phyloP scores from a whole-genome alignment of 176 grass and related monocot genomes.

The Elaeis guineensis region DNA sequence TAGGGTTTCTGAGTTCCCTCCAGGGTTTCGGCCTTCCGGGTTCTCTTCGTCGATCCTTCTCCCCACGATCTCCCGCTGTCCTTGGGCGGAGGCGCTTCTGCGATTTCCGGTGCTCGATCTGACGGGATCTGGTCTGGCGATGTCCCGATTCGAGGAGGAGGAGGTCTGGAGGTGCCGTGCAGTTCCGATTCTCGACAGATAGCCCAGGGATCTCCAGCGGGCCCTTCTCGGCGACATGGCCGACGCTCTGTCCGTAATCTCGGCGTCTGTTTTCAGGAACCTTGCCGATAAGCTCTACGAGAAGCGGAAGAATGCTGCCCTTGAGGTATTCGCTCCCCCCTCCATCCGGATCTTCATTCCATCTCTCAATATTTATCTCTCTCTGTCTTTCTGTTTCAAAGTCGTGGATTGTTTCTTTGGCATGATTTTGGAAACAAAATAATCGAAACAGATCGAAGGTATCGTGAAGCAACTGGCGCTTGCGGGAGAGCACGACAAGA shows the following conservation, averaged over 20 bases:
- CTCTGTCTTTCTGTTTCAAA: no score
- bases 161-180: neutral
- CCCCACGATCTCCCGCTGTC: no score
- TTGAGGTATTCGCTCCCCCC: conserved; percentile 57
- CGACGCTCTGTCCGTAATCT: conserved; percentile 69
- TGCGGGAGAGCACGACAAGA: conserved; percentile 83
- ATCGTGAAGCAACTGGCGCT: conserved; percentile 75
- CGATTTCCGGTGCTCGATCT: neutral
- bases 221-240: conserved; percentile 8
- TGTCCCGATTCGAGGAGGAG: conserved; percentile 12
- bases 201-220: conserved; percentile 9
- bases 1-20: no score
- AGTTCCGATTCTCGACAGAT: neutral
- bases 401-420: no score
- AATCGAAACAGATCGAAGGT: conserved; percentile 56
- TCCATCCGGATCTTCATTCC: conserved; percentile 1
- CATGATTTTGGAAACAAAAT: no score
- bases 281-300: conserved; percentile 99
- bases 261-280: conserved; percentile 71
- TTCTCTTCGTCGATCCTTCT: no score
- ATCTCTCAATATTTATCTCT: no score
- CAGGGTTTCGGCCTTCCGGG: no score
- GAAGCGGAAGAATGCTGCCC: conserved; percentile 98
- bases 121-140: neutral
- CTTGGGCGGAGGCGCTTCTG: neutral